Evolutionary conservation across 1,284 basidiomycete species (phyloP).

Genomic region (Ustilago tritici): DNA sequence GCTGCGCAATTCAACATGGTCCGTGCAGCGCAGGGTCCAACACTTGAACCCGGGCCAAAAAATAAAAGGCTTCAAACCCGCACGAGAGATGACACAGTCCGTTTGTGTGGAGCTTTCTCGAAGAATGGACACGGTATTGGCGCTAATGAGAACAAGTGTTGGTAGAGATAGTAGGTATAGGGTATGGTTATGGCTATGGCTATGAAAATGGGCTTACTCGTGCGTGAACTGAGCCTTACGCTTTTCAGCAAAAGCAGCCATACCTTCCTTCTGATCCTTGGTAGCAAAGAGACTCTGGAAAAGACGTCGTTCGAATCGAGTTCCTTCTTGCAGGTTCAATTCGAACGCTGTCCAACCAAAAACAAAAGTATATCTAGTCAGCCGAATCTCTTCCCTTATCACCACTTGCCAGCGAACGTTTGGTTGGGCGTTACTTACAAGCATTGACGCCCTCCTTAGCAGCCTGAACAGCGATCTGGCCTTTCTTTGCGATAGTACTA

Average conservation of each 20-base stretch:
- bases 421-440: slow-evolving; percentile 73
- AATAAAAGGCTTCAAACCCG: neutral
- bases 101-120: slow-evolving; percentile 23
- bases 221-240: slow-evolving; percentile 74
- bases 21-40: slow-evolving; percentile 29
- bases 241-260: slow-evolving; percentile 98
- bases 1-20: slow-evolving; percentile 24
- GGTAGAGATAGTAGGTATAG: too few relatives aligned
- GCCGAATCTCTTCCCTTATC: neutral
- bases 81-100: neutral
- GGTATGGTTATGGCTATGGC: too few relatives aligned
- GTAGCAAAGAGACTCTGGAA: slow-evolving; percentile 96
- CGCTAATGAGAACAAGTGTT: neutral
- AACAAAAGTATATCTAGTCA: neutral
- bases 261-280: slow-evolving; percentile 97
- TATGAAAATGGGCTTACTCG: slow-evolving; percentile 35
- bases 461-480: slow-evolving; percentile 85
- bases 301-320: slow-evolving; percentile 86
- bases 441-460: slow-evolving; percentile 96
- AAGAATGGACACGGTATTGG: neutral
- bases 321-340: slow-evolving; percentile 82
- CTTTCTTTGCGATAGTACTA: slow-evolving; percentile 83
- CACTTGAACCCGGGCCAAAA: neutral
- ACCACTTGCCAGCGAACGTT: neutral
- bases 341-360: slow-evolving; percentile 76